phyloP scores from a whole-genome alignment of 225 moss, liverwort and hornwort species.

The Pleurozium schreberi region DNA sequence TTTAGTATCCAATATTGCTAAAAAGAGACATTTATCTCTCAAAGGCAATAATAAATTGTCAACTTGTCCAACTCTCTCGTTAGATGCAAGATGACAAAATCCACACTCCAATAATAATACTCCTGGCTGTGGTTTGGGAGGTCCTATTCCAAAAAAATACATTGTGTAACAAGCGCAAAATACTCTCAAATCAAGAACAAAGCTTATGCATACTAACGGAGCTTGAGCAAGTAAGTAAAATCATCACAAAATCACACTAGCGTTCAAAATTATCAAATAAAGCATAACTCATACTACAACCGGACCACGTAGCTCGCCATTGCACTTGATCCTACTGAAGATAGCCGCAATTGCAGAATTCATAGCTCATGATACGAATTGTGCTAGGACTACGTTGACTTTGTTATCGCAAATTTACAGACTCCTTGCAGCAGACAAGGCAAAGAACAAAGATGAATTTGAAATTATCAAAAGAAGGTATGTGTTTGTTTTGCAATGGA shows the following conservation, averaged over 20 bases:
- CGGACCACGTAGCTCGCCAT: not conserved
- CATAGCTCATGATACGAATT: not conserved
- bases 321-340: not conserved
- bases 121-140: not conserved
- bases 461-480: not conserved
- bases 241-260: not conserved
- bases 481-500: no score
- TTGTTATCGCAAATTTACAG: not conserved
- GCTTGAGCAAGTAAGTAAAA: not conserved
- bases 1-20: not conserved
- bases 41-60: not conserved
- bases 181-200: not conserved
- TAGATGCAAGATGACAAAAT: not conserved
- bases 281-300: not conserved
- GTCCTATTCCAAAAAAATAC: not conserved
- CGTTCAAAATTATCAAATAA: not conserved
- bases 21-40: not conserved
- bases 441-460: not conserved
- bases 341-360: not conserved
- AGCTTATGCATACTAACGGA: not conserved
- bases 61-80: not conserved
- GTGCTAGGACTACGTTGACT: not conserved
- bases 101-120: not conserved
- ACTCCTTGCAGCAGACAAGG: not conserved
- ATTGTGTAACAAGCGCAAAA: not conserved